Percentiles rank a stretch among this genome's conserved stretches.
These are phyloP conservation scores for Aureobasidium leucospermi DNA, from an alignment of 2,329 filamentous ascomycete genomes.

Conservation along the genomic window DNA sequence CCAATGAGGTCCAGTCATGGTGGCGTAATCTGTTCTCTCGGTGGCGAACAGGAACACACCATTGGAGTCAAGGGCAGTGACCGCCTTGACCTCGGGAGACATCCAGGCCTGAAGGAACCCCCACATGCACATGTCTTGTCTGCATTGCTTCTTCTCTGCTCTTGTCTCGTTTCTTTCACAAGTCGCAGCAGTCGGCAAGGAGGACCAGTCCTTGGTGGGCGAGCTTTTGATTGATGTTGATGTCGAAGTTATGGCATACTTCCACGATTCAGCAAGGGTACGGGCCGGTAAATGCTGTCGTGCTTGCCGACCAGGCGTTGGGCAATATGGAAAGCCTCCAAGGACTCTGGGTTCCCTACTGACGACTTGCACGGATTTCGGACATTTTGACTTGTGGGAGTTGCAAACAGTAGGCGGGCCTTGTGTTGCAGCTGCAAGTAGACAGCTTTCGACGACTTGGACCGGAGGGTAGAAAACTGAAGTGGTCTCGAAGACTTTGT, in stretches of 20 bases:
- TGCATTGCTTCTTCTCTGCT: background rate
- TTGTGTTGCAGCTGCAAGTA: constrained; percentile 7
- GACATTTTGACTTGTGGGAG: background rate
- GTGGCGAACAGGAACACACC: background rate
- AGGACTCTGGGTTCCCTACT: background rate
- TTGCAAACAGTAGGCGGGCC: background rate
- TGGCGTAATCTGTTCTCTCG: background rate
- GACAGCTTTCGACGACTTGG: constrained; percentile 4
- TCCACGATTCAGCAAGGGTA: background rate
- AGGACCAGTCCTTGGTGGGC: background rate
- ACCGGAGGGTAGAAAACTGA: constrained; percentile 3
- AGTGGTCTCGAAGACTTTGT: background rate
- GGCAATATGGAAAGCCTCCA: constrained; percentile 6
- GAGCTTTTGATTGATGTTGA: background rate
- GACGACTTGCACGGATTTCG: background rate
- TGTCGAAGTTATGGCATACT: background rate
- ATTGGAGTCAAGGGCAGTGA: background rate
- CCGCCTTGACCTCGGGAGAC: background rate
- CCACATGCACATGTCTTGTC: constrained; percentile 9
- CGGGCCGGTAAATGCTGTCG: background rate
- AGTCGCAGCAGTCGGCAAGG: background rate
- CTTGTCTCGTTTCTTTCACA: background rate
- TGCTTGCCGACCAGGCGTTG: constrained; percentile 1
- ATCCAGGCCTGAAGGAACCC: background rate
- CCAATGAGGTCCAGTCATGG: background rate